Evolutionary conservation across 1,284 basidiomycete species (phyloP).

Genomic region (Phellinidium pouzarii): DNA sequence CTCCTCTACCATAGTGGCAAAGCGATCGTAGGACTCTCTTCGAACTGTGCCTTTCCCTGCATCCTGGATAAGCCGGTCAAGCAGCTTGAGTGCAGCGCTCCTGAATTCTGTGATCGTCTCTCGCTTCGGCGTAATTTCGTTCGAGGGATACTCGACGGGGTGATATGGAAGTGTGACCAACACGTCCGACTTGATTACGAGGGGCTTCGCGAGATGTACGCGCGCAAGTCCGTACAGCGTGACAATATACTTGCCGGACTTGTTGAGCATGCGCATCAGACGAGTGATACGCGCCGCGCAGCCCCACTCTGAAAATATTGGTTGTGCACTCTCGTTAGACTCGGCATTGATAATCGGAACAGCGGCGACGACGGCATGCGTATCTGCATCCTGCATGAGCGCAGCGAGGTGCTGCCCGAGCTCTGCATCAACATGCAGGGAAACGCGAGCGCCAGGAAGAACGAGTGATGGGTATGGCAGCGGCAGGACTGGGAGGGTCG

Average conservation of each 20-base stretch:
- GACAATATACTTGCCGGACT: constrained; percentile 49
- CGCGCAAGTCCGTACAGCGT: constrained; percentile 61
- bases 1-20: constrained; percentile 58
- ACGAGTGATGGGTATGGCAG: constrained; percentile 61
- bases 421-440: constrained; percentile 48
- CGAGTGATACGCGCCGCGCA: constrained; percentile 54
- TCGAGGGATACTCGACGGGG: constrained; percentile 43
- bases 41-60: constrained; percentile 37
- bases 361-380: constrained; percentile 57
- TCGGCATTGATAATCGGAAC: constrained; percentile 41
- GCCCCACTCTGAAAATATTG: constrained; percentile 34
- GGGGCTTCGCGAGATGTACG: constrained; percentile 36
- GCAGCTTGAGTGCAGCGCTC: constrained; percentile 51
- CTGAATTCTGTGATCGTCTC: constrained; percentile 61
- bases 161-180: constrained; percentile 32
- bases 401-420: constrained; percentile 54
- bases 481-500: constrained; percentile 49
- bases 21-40: constrained; percentile 58
- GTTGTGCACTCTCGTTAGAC: constrained; percentile 26
- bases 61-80: constrained; percentile 61
- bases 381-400: constrained; percentile 55
- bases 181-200: constrained; percentile 27
- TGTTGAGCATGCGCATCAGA: constrained; percentile 45
- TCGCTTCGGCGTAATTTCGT: constrained; percentile 39
- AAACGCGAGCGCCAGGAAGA: constrained; percentile 57